phyloP scores from a whole-genome alignment of 2,329 filamentous ascomycete genomes.

The Phialophora tarda region DNA sequence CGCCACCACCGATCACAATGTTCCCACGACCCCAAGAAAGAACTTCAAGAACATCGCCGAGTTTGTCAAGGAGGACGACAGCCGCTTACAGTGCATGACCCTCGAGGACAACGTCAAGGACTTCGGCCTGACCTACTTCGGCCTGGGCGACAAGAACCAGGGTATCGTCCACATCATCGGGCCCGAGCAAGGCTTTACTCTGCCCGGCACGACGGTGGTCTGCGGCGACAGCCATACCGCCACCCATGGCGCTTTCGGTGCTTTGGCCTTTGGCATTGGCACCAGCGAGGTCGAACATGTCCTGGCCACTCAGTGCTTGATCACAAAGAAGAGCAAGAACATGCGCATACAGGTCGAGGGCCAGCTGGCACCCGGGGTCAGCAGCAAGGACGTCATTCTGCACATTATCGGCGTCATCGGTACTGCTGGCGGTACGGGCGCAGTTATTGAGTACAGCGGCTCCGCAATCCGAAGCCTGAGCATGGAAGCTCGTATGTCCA shows the following conservation, averaged over 20 bases:
- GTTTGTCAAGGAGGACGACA: conserved; percentile 95
- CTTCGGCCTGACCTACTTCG: conserved; percentile 96
- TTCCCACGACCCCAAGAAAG: conserved; percentile 89
- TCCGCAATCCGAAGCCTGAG: conserved; percentile 87
- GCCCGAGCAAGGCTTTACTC: conserved; percentile 97
- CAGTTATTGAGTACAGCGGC: conserved; percentile 96
- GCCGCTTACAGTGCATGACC: conserved; percentile 89
- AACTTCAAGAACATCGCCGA: conserved; percentile 89
- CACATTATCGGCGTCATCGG: conserved; percentile 93
- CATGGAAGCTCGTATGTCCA: conserved; percentile 98
- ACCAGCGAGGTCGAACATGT: conserved; percentile 99
- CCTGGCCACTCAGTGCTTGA: conserved; percentile 91
- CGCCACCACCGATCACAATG: conserved; percentile 97
- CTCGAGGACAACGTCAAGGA: conserved; percentile 97
- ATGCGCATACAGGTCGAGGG: conserved; percentile 97
- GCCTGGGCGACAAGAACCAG: conserved; percentile 92
- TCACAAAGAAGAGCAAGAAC: conserved; percentile 96
- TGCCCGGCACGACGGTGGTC: conserved; percentile 94
- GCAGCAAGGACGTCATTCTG: conserved; percentile 93
- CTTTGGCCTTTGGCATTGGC: conserved; percentile 94
- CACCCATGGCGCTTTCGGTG: conserved; percentile 94
- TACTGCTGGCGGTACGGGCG: conserved; percentile 90
- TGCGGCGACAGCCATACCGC: conserved; percentile 98
- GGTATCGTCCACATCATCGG: conserved; percentile 99
- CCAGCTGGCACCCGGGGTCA: conserved; percentile 85